Conservation (phyloP, 768 basidiomycete genomes). For the Boletus sp. region DNA sequence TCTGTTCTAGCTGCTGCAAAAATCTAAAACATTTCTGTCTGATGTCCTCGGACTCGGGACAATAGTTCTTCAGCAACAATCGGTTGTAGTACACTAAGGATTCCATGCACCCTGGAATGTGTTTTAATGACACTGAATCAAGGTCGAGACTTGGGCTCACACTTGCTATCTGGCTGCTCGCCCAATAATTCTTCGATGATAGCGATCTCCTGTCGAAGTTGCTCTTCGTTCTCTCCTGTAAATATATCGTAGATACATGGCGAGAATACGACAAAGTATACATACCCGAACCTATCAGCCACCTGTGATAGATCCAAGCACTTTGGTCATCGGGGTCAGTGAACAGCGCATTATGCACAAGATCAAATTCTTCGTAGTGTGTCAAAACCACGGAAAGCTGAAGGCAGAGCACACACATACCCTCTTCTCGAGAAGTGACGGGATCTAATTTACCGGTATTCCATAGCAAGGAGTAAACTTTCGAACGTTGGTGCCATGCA, state of each 20-base stretch:
- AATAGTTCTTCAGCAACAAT: conserved; percentile 55
- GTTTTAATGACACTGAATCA: neutral
- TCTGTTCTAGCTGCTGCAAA: conserved; percentile 50
- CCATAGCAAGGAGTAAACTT: conserved; percentile 70
- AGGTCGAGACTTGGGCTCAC: conserved; percentile 41
- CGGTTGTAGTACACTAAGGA: conserved; percentile 82
- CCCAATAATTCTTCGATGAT: conserved; percentile 81
- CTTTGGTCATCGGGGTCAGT: conserved; percentile 96
- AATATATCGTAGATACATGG: neutral
- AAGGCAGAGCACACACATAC: conserved; percentile 36
- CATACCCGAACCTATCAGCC: conserved; percentile 83
- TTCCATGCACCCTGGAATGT: conserved; percentile 83
- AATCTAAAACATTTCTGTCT: conserved; percentile 48
- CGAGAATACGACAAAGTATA: neutral
- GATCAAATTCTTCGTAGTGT: conserved; percentile 71
- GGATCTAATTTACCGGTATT: conserved; percentile 51
- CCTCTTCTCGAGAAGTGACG: conserved; percentile 62
- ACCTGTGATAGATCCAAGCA: conserved; percentile 98
- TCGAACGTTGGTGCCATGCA: conserved; percentile 97
- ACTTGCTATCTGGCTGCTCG: conserved; percentile 92
- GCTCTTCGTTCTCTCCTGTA: conserved; percentile 54
- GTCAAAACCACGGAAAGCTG: neutral
- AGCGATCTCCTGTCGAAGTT: conserved; percentile 72
- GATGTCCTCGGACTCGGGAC: conserved; percentile 37
- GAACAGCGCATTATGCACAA: conserved; percentile 92